These are phyloP conservation scores for Meyerozyma sp. DNA, from an alignment of 1,139 yeast species.

Conservation along the genomic window DNA sequence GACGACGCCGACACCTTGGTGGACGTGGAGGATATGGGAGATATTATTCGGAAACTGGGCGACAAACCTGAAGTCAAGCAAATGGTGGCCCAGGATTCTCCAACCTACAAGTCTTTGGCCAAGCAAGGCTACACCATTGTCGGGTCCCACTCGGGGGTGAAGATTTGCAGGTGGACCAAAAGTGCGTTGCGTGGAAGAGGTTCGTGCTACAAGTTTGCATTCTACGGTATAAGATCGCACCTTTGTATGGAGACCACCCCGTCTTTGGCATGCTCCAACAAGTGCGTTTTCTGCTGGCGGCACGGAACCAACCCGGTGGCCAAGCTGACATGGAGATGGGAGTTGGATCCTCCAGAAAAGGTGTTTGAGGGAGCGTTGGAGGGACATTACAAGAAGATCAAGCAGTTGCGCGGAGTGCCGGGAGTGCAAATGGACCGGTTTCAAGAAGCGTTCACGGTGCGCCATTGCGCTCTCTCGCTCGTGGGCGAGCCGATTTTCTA, in stretches of 20 bases:
- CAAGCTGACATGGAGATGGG: slow-evolving; percentile 91
- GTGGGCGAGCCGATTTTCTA: slow-evolving; percentile 95
- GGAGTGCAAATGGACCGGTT: slow-evolving; percentile 88
- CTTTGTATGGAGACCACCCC: slow-evolving; percentile 97
- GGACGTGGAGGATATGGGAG: slow-evolving; percentile 86
- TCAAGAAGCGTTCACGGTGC: slow-evolving; percentile 82
- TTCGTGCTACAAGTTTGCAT: slow-evolving; percentile 87
- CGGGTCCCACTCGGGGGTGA: slow-evolving; percentile 93
- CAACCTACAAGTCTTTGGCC: slow-evolving; percentile 81
- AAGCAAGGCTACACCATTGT: slow-evolving; percentile 92
- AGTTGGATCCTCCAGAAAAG: slow-evolving; percentile 81
- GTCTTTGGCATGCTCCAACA: slow-evolving; percentile 86
- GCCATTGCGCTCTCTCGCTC: slow-evolving; percentile 85
- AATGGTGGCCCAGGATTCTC: slow-evolving; percentile 89
- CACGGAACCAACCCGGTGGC: slow-evolving; percentile 98
- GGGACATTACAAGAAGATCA: slow-evolving; percentile 88
- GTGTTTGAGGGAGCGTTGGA: slow-evolving; percentile 79
- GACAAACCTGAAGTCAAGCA: slow-evolving; percentile 47
- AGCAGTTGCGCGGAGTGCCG: slow-evolving; percentile 93
- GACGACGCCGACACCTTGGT: slow-evolving; percentile 42
- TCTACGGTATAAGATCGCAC: slow-evolving; percentile 86
- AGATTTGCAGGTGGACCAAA: slow-evolving; percentile 94
- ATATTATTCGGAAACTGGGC: slow-evolving; percentile 39
- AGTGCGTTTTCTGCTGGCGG: slow-evolving; percentile 97
- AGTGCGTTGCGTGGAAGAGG: slow-evolving; percentile 93